Base-by-base conservation (phyloP, 306 rosid species). In the Ochetophila trinervis region DNA sequence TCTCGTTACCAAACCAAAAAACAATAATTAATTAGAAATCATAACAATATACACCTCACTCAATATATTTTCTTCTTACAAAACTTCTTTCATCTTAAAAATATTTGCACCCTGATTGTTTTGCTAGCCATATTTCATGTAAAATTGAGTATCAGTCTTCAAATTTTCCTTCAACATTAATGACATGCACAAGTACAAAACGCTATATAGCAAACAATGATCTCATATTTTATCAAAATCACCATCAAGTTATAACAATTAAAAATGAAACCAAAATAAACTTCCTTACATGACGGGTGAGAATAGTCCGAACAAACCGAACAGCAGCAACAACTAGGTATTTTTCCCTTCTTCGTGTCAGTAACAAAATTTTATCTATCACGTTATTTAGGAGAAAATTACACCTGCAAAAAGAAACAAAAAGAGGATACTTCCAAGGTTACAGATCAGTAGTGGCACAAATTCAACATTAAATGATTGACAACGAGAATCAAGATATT, bases 261-360 rank as follows among this genome's bases (percentile, higher is more conserved):
- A 7, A 4, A 14, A 6, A 50, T 1, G 17, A 21, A n/a, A 55
- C 19, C 20, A 65, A 57, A 60, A 57, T 2, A n/a, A 63, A 63
- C 52, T 40, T 56, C 75, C 93, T 84, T 79, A 92, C 98, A 59
- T 83, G 89, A 67, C 95, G 95, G 40, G 88, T 74, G 53, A 92
- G 95, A 70, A 86, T 80, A 58, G 98, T 86, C 45, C 98, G 96
- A 74, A 87, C 69, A 66, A 92, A 92, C 42, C 98, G 96, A 57
- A 92, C 91, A 74, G 93, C 96, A 68, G 95, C 95, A 83, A 89
- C 91, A 69, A 89, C 93, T 57, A 92, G 76, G 73, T 82, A 92
- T 62, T 76, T 89, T 76, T 92, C 98, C 66, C 83, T 81, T 80
- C 91, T 92, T 64, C 44, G 80, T 19, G 96, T 85, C 70, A 92